A percentile compares a stretch with the other conserved stretches of the same genome.
Conservation (phyloP, 306 rosid species). For the Castanopsis chinensis region DNA sequence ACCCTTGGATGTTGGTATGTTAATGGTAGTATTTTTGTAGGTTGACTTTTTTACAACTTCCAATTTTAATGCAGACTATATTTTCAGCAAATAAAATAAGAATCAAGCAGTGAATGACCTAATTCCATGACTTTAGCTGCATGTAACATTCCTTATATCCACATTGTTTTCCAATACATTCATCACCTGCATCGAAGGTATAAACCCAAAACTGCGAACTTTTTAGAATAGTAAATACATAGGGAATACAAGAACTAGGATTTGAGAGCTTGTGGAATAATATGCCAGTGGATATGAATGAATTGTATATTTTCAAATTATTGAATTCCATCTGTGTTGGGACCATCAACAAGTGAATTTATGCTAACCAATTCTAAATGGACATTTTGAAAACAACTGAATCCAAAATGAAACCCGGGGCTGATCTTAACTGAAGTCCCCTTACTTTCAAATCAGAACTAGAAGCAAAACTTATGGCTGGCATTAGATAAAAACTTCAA, state of each 20-base stretch:
- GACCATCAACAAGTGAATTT: conserved; percentile 34
- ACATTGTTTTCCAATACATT: too few relatives aligned
- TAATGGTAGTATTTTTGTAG: too few relatives aligned
- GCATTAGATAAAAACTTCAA: not conserved
- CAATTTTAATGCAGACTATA: too few relatives aligned
- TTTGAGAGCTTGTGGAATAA: not conserved
- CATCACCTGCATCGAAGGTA: not conserved
- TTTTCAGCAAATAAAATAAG: not conserved
- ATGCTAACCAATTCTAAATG: conserved; percentile 35
- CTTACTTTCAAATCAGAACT: not conserved
- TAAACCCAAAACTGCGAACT: not conserved
- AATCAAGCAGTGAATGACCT: conserved; percentile 12
- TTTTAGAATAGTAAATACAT: not conserved
- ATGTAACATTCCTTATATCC: conserved; percentile 7
- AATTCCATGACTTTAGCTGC: conserved; percentile 60
- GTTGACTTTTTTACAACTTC: too few relatives aligned
- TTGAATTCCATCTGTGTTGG: conserved; percentile 58
- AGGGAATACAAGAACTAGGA: not conserved
- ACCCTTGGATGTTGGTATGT: too few relatives aligned
- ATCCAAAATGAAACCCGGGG: conserved; percentile 38
- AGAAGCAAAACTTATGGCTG: too few relatives aligned
- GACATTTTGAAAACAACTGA: conserved; percentile 13
- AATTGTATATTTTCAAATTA: conserved; percentile 19
- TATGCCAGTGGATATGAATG: conserved; percentile 14
- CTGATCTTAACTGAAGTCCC: conserved; percentile 43